Percentiles rank a stretch among this genome's conserved stretches.
These are phyloP conservation scores for Aspergillaceae sp. DNA, from an alignment of 2,329 filamentous ascomycete species.

Conservation along the genomic window DNA sequence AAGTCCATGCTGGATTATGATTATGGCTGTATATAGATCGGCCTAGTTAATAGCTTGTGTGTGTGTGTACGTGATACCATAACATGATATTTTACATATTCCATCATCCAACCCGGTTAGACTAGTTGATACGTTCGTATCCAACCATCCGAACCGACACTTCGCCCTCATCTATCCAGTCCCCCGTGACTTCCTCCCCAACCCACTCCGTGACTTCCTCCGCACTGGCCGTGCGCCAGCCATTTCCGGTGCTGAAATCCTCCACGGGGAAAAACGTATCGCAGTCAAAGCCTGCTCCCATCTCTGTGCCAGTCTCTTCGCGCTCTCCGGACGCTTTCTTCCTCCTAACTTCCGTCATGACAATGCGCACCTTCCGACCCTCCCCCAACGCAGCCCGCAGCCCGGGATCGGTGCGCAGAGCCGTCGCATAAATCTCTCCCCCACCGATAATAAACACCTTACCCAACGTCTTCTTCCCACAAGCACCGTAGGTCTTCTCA, in stretches of 20 bases:
- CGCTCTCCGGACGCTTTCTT: constrained; percentile 6
- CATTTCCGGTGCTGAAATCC: constrained; percentile 19
- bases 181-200: constrained; percentile 31
- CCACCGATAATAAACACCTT: constrained; percentile 84
- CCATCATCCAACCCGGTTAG: constrained; percentile 7
- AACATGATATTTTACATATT: background rate
- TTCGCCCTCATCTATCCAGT: constrained; percentile 42
- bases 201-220: constrained; percentile 35
- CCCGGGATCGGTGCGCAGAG: constrained; percentile 40
- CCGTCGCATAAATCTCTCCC: constrained; percentile 69
- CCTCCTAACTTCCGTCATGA: constrained; percentile 34
- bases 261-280: constrained; percentile 42
- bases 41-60: too few relatives aligned
- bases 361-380: constrained; percentile 22
- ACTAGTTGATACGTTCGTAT: constrained; percentile 23
- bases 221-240: constrained; percentile 26
- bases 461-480: constrained; percentile 31
- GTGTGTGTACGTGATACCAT: too few relatives aligned
- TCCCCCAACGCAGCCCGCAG: constrained; percentile 2
- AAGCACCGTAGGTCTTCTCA: constrained; percentile 14
- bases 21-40: background rate
- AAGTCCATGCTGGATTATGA: background rate
- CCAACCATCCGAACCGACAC: constrained; percentile 43
- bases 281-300: constrained; percentile 31
- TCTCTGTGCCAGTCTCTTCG: too few relatives aligned